Percentiles rank a stretch among this genome's conserved stretches.
Evolutionary conservation across 768 basidiomycete genomes (phyloP).

Genomic region (Hydnomerulius pinastri): DNA sequence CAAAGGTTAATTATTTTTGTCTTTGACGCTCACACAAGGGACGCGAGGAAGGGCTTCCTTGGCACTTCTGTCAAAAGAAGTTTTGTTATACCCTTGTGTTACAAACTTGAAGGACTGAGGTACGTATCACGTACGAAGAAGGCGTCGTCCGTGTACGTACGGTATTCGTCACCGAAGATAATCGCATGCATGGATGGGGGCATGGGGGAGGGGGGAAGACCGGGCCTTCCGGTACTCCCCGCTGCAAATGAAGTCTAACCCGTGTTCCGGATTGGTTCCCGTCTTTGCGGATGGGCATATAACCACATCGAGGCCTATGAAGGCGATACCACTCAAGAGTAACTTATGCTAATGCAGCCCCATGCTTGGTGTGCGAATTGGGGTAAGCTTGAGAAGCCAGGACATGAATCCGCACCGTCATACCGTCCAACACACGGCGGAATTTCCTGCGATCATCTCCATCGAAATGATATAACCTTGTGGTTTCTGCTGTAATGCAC

Average conservation of each 20-base stretch:
- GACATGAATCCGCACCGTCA: no score
- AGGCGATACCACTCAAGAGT: not conserved
- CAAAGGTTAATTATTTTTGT: not conserved
- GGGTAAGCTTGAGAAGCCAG: no score
- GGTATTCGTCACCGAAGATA: not conserved
- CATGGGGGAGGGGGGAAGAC: no score
- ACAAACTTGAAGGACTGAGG: no score
- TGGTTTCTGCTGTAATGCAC: not conserved
- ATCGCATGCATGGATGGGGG: not conserved
- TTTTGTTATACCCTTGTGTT: not conserved
- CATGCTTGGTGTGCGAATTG: not conserved
- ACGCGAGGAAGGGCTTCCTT: not conserved
- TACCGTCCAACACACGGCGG: no score
- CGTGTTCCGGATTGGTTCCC: not conserved
- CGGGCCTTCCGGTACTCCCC: not conserved
- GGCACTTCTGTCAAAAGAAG: not conserved
- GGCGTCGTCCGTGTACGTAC: not conserved
- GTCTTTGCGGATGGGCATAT: not conserved
- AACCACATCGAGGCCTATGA: not conserved
- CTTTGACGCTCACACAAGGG: not conserved
- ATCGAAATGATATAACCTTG: not conserved
- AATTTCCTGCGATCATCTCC: not conserved
- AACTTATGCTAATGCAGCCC: not conserved
- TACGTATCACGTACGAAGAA: no score
- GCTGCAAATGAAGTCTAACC: not conserved